A percentile compares a stretch with the other conserved stretches of the same genome.
phyloP scores from a whole-genome alignment of 345 rosid genomes.

The Populus ilicifolia region DNA sequence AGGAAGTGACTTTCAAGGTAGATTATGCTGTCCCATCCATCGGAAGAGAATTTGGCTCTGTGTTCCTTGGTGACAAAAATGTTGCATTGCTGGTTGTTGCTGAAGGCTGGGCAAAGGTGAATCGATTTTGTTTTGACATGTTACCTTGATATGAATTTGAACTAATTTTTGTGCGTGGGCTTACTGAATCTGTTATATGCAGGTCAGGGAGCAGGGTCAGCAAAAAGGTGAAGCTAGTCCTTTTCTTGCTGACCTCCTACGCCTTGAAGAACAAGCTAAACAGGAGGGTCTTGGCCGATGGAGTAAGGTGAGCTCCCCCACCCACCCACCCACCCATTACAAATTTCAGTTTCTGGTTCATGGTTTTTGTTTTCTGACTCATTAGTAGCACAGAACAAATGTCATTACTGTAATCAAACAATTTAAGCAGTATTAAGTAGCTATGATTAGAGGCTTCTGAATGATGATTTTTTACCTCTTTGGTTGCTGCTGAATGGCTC shows the following conservation, averaged over 20 bases:
- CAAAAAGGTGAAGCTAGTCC: conserved; percentile 94
- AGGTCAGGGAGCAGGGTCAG: conserved; percentile 84
- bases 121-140: background rate
- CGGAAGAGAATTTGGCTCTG: conserved; percentile 88
- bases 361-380: background rate
- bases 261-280: conserved; percentile 74
- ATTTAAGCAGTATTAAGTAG: background rate
- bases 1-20: conserved; percentile 89
- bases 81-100: conserved; percentile 66
- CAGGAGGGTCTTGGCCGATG: conserved; percentile 76
- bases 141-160: background rate
- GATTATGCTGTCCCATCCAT: conserved; percentile 72
- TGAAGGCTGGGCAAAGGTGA: conserved; percentile 94
- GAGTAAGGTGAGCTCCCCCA: conserved; percentile 59
- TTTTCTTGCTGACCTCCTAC: conserved; percentile 55
- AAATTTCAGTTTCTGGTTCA: background rate
- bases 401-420: background rate
- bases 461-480: background rate
- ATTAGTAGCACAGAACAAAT: background rate
- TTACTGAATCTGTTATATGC: conserved; percentile 17
- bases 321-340: background rate
- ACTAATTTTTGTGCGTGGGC: background rate
- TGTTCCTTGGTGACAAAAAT: conserved; percentile 78
- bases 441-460: background rate
- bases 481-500: too few relatives aligned